A percentile compares a stretch with the other conserved stretches of the same genome.
phyloP scores from a whole-genome alignment of 1,139 yeast genomes.

The Candida sanyaensis region DNA sequence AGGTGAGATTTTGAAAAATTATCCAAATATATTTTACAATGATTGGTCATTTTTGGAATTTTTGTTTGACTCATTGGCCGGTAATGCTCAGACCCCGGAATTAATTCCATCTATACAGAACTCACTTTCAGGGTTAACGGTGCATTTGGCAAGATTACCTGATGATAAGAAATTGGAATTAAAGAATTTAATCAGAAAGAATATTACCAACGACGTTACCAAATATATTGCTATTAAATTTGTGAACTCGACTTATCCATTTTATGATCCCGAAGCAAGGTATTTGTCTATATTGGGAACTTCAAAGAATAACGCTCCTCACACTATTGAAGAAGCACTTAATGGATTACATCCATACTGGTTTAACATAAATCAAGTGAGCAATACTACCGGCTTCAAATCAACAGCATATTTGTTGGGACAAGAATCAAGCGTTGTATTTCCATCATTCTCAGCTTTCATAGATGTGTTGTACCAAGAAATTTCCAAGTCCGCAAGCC shows the following conservation, averaged over 20 bases:
- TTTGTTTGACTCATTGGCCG: constrained; percentile 69
- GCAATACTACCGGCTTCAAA: constrained; percentile 41
- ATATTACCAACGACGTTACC: constrained; percentile 36
- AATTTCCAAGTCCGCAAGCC: constrained; percentile 19
- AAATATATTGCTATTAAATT: constrained; percentile 69
- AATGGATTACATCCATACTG: constrained; percentile 83
- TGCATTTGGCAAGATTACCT: constrained; percentile 47
- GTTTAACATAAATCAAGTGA: constrained; percentile 50
- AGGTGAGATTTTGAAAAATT: constrained; percentile 61
- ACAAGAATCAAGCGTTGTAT: constrained; percentile 30
- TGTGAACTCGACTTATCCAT: constrained; percentile 65
- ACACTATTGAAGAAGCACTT: constrained; percentile 77
- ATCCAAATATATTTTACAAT: constrained; percentile 41
- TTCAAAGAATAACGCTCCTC: constrained; percentile 58
- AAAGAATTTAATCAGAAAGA: constrained; percentile 39
- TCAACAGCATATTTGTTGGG: constrained; percentile 49
- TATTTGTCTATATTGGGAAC: constrained; percentile 69
- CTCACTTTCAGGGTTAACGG: constrained; percentile 61
- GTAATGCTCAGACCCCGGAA: constrained; percentile 53
- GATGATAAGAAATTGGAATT: constrained; percentile 40
- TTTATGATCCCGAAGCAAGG: constrained; percentile 70
- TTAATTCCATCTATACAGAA: constrained; percentile 72
- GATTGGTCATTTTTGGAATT: constrained; percentile 62
- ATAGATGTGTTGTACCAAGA: constrained; percentile 30
- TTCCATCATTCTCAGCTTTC: constrained; percentile 45